A percentile compares a stretch with the other conserved stretches of the same genome.
These are phyloP conservation scores for Ceratorhiza oryzae-sativae DNA, from an alignment of 1,284 basidiomycete genomes.

Conservation along the genomic window DNA sequence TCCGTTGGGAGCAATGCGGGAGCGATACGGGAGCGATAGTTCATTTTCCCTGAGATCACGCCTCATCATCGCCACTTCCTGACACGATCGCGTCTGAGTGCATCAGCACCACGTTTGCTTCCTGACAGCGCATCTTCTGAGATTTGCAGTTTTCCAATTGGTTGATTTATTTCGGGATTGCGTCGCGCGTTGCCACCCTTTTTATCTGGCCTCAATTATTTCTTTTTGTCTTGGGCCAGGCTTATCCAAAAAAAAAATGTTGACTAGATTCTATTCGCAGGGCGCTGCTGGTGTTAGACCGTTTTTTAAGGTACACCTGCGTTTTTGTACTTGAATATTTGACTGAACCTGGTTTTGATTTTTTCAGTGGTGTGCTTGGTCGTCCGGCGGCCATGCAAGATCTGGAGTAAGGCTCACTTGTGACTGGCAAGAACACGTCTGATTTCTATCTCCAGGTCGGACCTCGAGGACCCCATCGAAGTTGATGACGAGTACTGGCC, in stretches of 20 bases:
- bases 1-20: too few species aligned
- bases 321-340: not conserved
- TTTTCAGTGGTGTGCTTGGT: not conserved
- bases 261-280: not conserved
- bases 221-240: not conserved
- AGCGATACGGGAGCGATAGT: not conserved
- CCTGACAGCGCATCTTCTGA: not conserved
- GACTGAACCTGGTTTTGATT: not conserved
- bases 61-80: not conserved
- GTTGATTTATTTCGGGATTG: too few species aligned
- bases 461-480: conserved; percentile 19
- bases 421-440: not conserved
- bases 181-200: not conserved
- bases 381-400: conserved; percentile 31
- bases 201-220: not conserved
- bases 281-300: conserved; percentile 11
- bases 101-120: not conserved
- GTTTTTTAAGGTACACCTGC: conserved; percentile 6
- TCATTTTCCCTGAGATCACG: not conserved
- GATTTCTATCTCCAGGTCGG: not conserved
- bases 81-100: not conserved
- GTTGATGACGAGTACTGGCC: conserved; percentile 33
- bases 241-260: too few species aligned
- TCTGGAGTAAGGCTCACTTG: conserved; percentile 6
- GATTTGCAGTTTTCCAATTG: too few species aligned